Percentiles rank a stretch among this genome's conserved stretches.
Evolutionary conservation across 495 filamentous ascomycete genomes (phyloP).

Genomic region (Penicillium cosmopolitanum): DNA sequence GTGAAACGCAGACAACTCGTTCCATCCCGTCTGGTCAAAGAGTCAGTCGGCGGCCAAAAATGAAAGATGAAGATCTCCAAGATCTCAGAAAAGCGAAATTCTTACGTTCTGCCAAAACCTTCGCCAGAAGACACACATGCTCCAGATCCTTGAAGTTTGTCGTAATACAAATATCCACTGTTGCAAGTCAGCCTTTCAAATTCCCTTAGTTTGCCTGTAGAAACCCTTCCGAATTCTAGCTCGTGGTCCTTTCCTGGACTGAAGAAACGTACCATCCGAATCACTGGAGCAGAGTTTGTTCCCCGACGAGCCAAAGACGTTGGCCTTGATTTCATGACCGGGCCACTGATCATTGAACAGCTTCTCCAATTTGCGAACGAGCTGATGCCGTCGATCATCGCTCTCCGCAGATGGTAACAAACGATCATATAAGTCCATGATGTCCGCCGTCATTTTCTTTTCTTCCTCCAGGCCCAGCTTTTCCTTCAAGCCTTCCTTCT

Average conservation of each 20-base stretch:
- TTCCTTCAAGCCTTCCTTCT: conserved; percentile 66
- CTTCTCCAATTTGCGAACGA: conserved; percentile 84
- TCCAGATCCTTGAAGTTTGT: conserved; percentile 85
- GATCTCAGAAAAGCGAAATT: background rate
- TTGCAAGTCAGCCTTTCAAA: conserved; percentile 24
- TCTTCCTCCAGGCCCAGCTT: conserved; percentile 76
- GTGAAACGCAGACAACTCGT: conserved; percentile 87
- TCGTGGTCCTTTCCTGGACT: background rate
- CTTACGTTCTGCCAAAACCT: conserved; percentile 79
- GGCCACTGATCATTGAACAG: conserved; percentile 91
- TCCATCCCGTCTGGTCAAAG: conserved; percentile 82
- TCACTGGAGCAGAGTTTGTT: conserved; percentile 95
- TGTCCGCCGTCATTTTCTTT: conserved; percentile 74
- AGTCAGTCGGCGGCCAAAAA: background rate
- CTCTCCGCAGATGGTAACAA: conserved; percentile 83
- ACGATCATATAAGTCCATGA: conserved; percentile 79
- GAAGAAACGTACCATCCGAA: conserved; percentile 77
- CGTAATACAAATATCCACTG: conserved; percentile 97
- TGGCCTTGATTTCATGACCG: conserved; percentile 82
- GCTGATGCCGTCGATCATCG: conserved; percentile 69
- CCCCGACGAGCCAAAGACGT: conserved; percentile 95
- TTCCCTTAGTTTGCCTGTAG: background rate
- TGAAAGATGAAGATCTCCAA: background rate
- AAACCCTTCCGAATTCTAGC: background rate
- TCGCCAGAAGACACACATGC: conserved; percentile 83